Conservation (phyloP, 179 eudicot genomes). For the Drosera spatulata region DNA sequence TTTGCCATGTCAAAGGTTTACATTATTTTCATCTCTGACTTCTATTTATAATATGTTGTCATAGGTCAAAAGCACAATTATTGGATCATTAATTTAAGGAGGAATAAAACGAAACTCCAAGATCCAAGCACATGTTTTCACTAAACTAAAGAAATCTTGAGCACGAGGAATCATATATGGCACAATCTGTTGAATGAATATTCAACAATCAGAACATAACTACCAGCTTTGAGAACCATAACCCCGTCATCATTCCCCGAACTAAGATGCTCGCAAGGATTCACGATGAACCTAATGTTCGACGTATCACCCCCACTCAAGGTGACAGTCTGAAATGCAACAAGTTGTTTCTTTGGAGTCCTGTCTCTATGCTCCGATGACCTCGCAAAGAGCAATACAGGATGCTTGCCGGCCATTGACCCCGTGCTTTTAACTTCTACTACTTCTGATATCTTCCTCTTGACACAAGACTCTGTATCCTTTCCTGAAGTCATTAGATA, state of each 20-base stretch:
- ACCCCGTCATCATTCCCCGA: slow-evolving; percentile 25
- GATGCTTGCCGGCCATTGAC: slow-evolving; percentile 38
- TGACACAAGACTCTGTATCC: slow-evolving; percentile 11
- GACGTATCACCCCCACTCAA: slow-evolving; percentile 22
- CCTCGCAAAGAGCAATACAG: slow-evolving; percentile 37
- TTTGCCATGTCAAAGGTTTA: too few species aligned
- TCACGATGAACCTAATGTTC: slow-evolving; percentile 15
- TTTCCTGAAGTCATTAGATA: slow-evolving; percentile 23
- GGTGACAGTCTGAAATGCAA: slow-evolving; percentile 35
- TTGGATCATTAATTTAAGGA: too few species aligned
- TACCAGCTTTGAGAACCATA: slow-evolving; percentile 16
- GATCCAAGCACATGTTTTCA: too few species aligned
- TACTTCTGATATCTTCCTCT: slow-evolving; percentile 14
- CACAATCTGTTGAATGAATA: slow-evolving; percentile 8
- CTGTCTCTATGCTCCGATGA: slow-evolving; percentile 17
- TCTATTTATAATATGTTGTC: too few species aligned
- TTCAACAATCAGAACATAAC: slow-evolving; percentile 16
- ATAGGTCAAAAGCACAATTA: too few species aligned
- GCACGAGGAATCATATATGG: too few species aligned
- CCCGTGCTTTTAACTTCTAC: slow-evolving; percentile 39
- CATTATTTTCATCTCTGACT: too few species aligned
- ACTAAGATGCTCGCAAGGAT: slow-evolving; percentile 28
- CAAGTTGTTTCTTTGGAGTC: slow-evolving; percentile 32
- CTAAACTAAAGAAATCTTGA: too few species aligned
- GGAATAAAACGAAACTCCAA: too few species aligned